Evolutionary conservation across 2,329 filamentous ascomycete genomes (phyloP).

Genomic region (Geosmithia flava): DNA sequence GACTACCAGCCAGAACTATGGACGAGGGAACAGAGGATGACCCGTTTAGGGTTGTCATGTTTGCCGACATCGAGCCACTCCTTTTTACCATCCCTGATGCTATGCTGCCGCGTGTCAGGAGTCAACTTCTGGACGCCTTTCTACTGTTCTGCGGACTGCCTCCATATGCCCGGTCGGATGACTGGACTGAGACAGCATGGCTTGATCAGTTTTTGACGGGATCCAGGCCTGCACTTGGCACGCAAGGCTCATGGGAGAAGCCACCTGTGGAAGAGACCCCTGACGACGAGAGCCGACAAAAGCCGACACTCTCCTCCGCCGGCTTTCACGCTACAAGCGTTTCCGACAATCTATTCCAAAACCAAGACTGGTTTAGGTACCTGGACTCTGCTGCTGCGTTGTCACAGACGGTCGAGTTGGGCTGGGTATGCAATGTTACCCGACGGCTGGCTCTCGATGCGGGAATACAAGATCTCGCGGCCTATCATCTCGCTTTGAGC

Average conservation of each 20-base stretch:
- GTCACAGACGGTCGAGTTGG: conserved; percentile 16
- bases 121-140: conserved; percentile 55
- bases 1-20: conserved; percentile 57
- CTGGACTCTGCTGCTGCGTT: conserved; percentile 16
- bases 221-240: conserved; percentile 1
- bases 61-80: conserved; percentile 58
- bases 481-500: conserved; percentile 61
- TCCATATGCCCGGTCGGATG: conserved; percentile 19
- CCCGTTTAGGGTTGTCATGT: conserved; percentile 71
- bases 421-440: conserved; percentile 41
- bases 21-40: conserved; percentile 71
- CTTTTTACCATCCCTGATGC: conserved; percentile 37
- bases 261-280: conserved; percentile 3
- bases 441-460: conserved; percentile 41
- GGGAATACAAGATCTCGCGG: conserved; percentile 31
- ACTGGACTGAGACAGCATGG: conserved; percentile 15
- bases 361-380: conserved; percentile 30
- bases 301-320: conserved; percentile 1
- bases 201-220: conserved; percentile 16
- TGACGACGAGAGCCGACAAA: conserved; percentile 1
- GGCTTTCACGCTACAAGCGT: not conserved
- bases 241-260: conserved; percentile 1
- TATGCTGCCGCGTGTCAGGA: conserved; percentile 19
- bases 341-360: conserved; percentile 40
- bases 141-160: conserved; percentile 57